These are phyloP conservation scores for Neolentinus lepideus DNA, from an alignment of 1,284 basidiomycete genomes.

Conservation along the genomic window DNA sequence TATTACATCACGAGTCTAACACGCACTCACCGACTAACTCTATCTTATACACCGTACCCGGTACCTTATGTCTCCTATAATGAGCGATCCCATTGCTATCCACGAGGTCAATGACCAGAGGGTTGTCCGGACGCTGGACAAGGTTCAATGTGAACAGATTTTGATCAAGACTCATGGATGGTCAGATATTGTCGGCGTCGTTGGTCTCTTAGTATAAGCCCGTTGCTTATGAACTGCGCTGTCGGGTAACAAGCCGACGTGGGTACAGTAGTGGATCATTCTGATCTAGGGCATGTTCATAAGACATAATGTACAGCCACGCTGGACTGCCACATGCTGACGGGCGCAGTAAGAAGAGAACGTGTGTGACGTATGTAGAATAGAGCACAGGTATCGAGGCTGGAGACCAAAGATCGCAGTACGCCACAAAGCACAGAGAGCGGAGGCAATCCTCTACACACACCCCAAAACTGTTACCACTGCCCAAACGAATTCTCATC, in stretches of 20 bases:
- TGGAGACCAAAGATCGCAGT: neutral
- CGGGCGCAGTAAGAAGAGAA: neutral
- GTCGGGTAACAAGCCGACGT: neutral
- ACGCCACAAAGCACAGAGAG: neutral
- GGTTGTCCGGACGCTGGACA: slow-evolving; percentile 47
- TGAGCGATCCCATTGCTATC: slow-evolving; percentile 55
- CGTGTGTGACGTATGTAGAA: neutral
- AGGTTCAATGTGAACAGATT: slow-evolving; percentile 75
- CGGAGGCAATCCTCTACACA: neutral
- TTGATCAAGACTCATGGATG: slow-evolving; percentile 67
- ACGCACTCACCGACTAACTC: slow-evolving; percentile 54
- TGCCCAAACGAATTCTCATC: slow-evolving; percentile 9
- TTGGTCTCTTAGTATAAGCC: too few relatives aligned
- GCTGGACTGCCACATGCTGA: neutral
- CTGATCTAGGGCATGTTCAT: neutral
- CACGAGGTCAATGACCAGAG: slow-evolving; percentile 56
- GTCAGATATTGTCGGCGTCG: neutral
- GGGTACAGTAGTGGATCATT: neutral
- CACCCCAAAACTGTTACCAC: neutral
- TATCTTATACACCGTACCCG: slow-evolving; percentile 45
- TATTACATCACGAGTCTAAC: neutral
- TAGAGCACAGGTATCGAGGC: neutral
- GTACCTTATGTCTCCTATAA: slow-evolving; percentile 59
- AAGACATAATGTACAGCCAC: neutral
- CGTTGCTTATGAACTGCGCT: too few relatives aligned